Base-by-base conservation (phyloP, 192 early-diverging fungal genomes). In the Backusella luteola region DNA sequence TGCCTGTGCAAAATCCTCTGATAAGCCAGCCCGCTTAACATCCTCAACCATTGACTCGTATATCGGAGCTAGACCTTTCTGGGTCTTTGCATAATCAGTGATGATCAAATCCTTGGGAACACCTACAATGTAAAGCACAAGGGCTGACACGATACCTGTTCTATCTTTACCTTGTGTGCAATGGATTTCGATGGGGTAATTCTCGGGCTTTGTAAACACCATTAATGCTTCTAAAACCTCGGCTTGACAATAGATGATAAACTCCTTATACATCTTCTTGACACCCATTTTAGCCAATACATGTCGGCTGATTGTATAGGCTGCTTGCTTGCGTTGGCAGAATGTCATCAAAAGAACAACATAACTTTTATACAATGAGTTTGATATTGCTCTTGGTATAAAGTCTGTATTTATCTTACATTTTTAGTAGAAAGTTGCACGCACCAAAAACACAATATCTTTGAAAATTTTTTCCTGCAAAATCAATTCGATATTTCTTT, bases 91-190 rank as follows among this genome's bases (percentile, higher is more conserved):
- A 74, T 91, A 91, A 79, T 91, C 90, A 0, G 78, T 75, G 7
- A 87, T 85, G 66, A 91, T 88, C 52, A 90, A 42, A 29, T 82
- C 81, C 32, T 89, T 85, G 32, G 87, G 85, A 14, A 90, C 89
- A 44, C 79, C 86, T 59, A 84, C 77, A 12, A 90, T 85, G 35
- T 81, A 83, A 21, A 89, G 69, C 3, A 90, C 66, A 32, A 91
- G 76, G 74, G 87, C 87, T 38, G 86, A 83, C 26, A 90, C 77
- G 52, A 92, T 85, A 34, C 91, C 91, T 8, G 91, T 92, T 71
- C 91, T 86, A 78, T 92, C 91, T 76, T 92, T 92, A 46, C 91
- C 91, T 56, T 90, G 88, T 67, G 88, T 87, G 81, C 91, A 92
- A 73, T 92, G 91, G 21, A 92, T 84, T 32, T 90, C 75, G 4